Evolutionary conservation across 2,329 filamentous ascomycete genomes (phyloP).

Genomic region (Fusarium sp.): DNA sequence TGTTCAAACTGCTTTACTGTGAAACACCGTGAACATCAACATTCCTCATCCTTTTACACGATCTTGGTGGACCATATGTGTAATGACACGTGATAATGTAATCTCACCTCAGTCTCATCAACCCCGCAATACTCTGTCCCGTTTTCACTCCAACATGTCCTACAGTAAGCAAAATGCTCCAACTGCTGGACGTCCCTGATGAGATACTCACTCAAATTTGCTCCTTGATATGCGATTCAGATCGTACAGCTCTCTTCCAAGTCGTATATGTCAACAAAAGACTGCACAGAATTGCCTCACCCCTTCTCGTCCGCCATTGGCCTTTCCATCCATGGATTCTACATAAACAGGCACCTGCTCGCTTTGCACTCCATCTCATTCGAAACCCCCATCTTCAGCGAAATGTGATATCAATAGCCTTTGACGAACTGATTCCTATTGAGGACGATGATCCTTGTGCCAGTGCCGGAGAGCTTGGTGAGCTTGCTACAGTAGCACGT

Average conservation of each 20-base stretch:
- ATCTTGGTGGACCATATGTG: neutral
- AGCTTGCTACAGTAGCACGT: neutral
- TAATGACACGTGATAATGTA: neutral
- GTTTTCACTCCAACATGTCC: rapidly evolving
- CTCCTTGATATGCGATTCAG: neutral
- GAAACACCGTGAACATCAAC: neutral
- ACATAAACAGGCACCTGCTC: neutral
- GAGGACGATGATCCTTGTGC: neutral
- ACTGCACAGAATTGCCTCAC: neutral
- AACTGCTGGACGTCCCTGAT: neutral
- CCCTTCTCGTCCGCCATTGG: neutral
- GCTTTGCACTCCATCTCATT: neutral
- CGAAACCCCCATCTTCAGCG: neutral
- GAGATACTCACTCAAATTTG: neutral
- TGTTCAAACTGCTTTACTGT: neutral
- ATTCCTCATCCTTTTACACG: neutral
- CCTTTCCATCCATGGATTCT: neutral
- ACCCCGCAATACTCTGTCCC: neutral
- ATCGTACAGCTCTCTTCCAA: neutral
- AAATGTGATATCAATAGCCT: neutral
- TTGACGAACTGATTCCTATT: neutral
- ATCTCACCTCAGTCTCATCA: neutral
- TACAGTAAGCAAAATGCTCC: neutral
- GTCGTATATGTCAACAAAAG: neutral
- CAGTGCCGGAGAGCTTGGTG: neutral